Base-by-base conservation (phyloP, 139 green algal species). In the Chlamydomonas schloesseri region DNA sequence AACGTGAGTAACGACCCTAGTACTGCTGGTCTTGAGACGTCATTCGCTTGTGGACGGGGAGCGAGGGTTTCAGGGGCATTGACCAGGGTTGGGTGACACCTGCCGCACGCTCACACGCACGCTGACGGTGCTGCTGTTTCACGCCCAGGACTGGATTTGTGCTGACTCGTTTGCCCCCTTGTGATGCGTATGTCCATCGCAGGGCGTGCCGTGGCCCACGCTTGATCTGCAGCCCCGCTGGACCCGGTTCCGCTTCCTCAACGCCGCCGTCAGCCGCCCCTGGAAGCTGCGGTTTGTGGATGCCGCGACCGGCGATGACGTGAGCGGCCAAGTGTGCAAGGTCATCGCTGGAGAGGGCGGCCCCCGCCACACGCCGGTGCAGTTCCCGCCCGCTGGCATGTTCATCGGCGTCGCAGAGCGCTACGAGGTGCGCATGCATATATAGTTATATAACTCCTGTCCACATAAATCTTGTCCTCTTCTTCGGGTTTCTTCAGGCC, bases 321-420 rank as follows among this genome's bases (percentile, higher is more conserved):
- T 67, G 28, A 47, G 73, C n/a, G 50, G 50, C 28, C 15, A n/a
- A 5, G 55, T 33, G 42, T 82, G 74, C 74, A 33, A 60, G 33
- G 75, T 71, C 8, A 72, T 83, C 31, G 75, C 57, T 34, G 36
- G 58, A 8, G 75, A 83, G 4, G 75, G 58, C 34, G 75, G 75
- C 26, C 5, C 37, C 15, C 57, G 53, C 24, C 46, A 34, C 29
- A 62, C 15, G 34, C 75, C 75, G 5, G 58, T 36, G 33, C 28
- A 9, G 2, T 82, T 82, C 58, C 75, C 75, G 21, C 11, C 57
- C 15, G 75, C n/a, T 34, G 75, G 75, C 24, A 26, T 82, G n/a
- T 58, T 72, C 55, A 71, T 82, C 14, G 75, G 75, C 8, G 75
- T 82, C 17, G 58, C 58, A 2, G 75, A 83, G 75, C 75, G 75